Conservation (phyloP, 208 protist genomes). For the Trypanosoma boissoni region DNA sequence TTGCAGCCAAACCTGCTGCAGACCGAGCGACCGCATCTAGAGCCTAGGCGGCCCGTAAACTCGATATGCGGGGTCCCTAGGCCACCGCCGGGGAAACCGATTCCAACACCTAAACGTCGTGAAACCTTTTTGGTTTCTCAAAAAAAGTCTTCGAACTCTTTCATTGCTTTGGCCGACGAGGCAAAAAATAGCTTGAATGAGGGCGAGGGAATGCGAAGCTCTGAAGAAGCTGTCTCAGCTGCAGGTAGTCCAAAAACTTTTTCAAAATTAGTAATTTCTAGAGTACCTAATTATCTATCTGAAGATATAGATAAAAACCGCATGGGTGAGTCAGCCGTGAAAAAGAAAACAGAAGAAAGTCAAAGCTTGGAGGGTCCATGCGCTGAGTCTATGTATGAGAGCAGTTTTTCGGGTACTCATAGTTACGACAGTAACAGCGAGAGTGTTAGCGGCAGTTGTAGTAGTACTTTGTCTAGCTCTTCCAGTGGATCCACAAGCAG, state of each 20-base stretch:
- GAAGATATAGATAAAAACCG: too few relatives aligned
- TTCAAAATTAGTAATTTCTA: too few relatives aligned
- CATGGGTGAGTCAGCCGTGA: too few relatives aligned
- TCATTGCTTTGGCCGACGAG: constrained; percentile 2
- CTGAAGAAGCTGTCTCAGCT: too few relatives aligned
- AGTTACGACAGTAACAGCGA: not conserved
- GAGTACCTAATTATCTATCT: too few relatives aligned
- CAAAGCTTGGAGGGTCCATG: constrained; percentile 11
- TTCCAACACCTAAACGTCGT: constrained; percentile 24
- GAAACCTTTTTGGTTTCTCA: constrained; percentile 4
- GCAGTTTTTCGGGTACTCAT: not conserved
- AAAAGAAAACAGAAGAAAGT: constrained; percentile 24
- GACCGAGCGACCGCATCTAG: constrained; percentile 5
- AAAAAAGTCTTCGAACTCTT: not conserved
- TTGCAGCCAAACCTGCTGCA: not conserved
- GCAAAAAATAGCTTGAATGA: constrained; percentile 23
- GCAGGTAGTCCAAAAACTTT: too few relatives aligned
- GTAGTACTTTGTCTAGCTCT: constrained; percentile 18
- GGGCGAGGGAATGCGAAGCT: too few relatives aligned
- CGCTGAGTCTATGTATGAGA: too few relatives aligned
- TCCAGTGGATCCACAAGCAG: constrained; percentile 1
- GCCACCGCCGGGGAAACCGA: constrained; percentile 20
- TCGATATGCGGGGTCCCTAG: constrained; percentile 26
- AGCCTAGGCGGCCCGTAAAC: constrained; percentile 2
- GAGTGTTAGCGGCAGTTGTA: constrained; percentile 1